phyloP scores from a whole-genome alignment of 2,329 filamentous ascomycete species.

The Magnaporthiopsis rhizophila region DNA sequence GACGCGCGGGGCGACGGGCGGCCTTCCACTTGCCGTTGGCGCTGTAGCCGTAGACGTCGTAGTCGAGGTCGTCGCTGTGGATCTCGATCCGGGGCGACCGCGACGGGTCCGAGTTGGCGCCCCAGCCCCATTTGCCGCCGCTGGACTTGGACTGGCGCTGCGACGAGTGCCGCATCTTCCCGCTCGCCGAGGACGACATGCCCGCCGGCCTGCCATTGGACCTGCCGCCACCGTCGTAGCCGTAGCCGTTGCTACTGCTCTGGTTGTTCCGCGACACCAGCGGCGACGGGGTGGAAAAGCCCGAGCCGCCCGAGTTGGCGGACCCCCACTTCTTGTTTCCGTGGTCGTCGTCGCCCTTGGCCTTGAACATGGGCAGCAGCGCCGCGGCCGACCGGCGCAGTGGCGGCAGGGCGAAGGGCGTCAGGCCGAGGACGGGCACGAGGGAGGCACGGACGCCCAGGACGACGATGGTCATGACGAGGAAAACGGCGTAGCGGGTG shows the following conservation, averaged over 20 bases:
- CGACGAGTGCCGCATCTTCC: slow-evolving; percentile 19
- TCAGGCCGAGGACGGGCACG: slow-evolving; percentile 45
- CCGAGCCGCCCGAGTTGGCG: slow-evolving; percentile 21
- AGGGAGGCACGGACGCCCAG: slow-evolving; percentile 48
- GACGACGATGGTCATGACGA: slow-evolving; percentile 42
- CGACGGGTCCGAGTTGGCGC: slow-evolving; percentile 20
- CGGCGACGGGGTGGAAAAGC: slow-evolving; percentile 21
- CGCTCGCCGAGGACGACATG: slow-evolving; percentile 13
- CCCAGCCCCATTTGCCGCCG: slow-evolving; percentile 34
- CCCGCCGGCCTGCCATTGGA: slow-evolving; percentile 6
- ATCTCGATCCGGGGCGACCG: slow-evolving; percentile 45
- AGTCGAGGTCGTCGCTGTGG: slow-evolving; percentile 33
- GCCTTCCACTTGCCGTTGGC: slow-evolving; percentile 27
- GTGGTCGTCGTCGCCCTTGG: slow-evolving; percentile 37
- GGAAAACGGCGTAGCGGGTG: slow-evolving; percentile 64
- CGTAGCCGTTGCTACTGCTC: slow-evolving; percentile 12
- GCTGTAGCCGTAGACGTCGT: slow-evolving; percentile 34
- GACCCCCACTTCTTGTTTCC: slow-evolving; percentile 5
- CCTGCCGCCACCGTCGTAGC: not conserved
- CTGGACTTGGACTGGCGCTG: slow-evolving; percentile 1
- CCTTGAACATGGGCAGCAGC: slow-evolving; percentile 42
- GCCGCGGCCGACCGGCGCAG: not conserved
- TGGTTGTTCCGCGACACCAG: slow-evolving; percentile 17
- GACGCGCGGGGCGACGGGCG: slow-evolving; percentile 14
- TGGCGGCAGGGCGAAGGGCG: slow-evolving; percentile 44